Evolutionary conservation across 306 rosid species (phyloP).

Genomic region (Lagenaria siceraria): DNA sequence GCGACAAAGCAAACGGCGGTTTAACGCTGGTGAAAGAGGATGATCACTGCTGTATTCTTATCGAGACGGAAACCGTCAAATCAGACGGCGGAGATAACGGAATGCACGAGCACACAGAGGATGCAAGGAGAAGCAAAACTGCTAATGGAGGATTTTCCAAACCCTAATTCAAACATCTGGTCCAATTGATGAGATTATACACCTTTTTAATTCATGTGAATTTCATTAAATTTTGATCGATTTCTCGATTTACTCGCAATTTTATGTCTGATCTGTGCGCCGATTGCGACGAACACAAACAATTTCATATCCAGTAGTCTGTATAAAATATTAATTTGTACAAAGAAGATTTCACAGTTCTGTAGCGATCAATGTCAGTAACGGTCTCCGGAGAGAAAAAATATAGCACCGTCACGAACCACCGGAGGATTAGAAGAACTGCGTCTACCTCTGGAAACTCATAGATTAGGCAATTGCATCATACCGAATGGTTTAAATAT

Average conservation of each 20-base stretch:
- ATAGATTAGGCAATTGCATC: background rate
- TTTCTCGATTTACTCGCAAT: background rate
- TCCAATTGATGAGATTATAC: background rate
- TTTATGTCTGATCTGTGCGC: background rate
- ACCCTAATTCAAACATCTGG: background rate
- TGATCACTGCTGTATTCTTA: background rate
- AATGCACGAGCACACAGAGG: background rate
- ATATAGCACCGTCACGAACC: background rate
- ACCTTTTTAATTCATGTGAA: background rate
- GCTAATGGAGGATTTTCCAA: background rate
- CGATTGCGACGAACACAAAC: background rate
- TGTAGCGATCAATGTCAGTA: background rate
- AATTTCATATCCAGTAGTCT: background rate
- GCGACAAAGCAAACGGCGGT: background rate
- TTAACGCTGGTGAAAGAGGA: background rate
- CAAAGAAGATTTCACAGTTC: background rate
- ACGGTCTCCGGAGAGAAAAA: background rate
- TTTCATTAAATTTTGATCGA: background rate
- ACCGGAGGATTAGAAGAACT: background rate
- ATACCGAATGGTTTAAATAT: background rate
- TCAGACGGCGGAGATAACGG: background rate
- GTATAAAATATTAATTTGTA: constrained; percentile 1
- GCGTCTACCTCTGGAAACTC: background rate
- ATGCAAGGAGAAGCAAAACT: background rate
- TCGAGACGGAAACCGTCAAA: background rate